A percentile compares a stretch with the other conserved stretches of the same genome.
Evolutionary conservation across 2,329 filamentous ascomycete genomes (phyloP).

Genomic region (Tolypocladium tundrense): DNA sequence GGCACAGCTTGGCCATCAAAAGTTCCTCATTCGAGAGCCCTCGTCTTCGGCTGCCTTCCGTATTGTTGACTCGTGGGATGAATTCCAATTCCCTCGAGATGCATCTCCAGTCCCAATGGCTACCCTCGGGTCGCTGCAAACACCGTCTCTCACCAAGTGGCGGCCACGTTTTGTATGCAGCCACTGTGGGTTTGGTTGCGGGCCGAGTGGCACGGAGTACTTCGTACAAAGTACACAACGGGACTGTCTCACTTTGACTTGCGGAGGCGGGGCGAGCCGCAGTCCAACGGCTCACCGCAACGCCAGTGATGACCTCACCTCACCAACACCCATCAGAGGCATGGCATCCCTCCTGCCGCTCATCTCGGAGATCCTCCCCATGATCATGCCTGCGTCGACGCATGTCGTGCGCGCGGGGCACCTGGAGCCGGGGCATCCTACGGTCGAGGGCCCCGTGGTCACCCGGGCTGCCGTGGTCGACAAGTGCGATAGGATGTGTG

Average conservation of each 20-base stretch:
- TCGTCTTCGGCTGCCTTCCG: too few relatives aligned
- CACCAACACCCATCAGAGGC: neutral
- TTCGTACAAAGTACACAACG: too few relatives aligned
- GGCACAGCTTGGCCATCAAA: neutral
- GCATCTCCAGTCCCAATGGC: neutral
- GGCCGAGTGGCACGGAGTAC: too few relatives aligned
- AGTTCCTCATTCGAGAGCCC: neutral
- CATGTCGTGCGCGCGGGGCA: conserved; percentile 41
- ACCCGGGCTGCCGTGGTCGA: conserved; percentile 48
- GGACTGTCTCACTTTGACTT: neutral
- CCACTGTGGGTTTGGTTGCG: neutral
- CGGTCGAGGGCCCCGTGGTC: conserved; percentile 19
- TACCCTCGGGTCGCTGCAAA: too few relatives aligned
- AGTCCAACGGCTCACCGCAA: neutral
- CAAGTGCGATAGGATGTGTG: conserved; percentile 56
- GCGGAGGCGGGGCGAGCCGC: neutral
- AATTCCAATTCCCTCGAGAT: neutral
- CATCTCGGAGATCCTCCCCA: conserved; percentile 47
- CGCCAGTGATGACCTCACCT: neutral
- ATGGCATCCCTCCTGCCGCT: conserved; percentile 46
- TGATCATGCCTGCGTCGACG: conserved; percentile 49
- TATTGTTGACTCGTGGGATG: neutral
- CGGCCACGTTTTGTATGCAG: neutral
- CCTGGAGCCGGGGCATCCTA: conserved; percentile 26
- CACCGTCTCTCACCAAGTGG: neutral